These are phyloP conservation scores for Epithele typhae DNA, from an alignment of 768 basidiomycete species.

Conservation along the genomic window DNA sequence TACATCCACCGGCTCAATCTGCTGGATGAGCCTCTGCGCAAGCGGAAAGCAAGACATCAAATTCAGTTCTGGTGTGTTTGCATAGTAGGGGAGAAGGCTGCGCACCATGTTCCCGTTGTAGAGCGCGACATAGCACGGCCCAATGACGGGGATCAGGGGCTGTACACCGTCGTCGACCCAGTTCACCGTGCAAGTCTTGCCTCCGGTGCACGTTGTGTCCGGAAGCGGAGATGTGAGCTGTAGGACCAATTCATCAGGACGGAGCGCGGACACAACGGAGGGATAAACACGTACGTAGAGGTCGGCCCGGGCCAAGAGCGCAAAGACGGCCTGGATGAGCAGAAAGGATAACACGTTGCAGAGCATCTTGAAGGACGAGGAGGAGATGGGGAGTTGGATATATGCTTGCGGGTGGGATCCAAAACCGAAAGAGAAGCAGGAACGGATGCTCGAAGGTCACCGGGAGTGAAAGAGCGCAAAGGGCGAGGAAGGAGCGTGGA, in stretches of 20 bases:
- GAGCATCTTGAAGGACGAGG: not conserved
- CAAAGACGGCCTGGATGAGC: conserved; percentile 11
- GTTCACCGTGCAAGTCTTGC: conserved; percentile 46
- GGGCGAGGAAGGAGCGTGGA: not conserved
- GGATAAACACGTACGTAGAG: conserved; percentile 34
- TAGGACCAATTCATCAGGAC: not conserved
- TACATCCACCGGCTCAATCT: conserved; percentile 53
- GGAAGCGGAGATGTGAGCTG: conserved; percentile 46
- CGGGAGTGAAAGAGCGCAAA: not conserved
- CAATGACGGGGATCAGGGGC: conserved; percentile 49
- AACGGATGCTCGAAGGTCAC: too few relatives aligned
- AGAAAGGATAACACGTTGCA: not conserved
- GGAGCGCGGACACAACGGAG: not conserved
- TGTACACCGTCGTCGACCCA: conserved; percentile 62
- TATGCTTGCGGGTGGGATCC: not conserved
- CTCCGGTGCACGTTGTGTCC: conserved; percentile 46
- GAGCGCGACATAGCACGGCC: conserved; percentile 49
- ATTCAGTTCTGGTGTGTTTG: not conserved
- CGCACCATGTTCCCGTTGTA: conserved; percentile 54
- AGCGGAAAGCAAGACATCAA: not conserved
- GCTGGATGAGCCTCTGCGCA: conserved; percentile 52
- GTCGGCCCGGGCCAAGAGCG: conserved; percentile 29
- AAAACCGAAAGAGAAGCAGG: too few relatives aligned
- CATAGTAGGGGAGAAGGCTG: conserved; percentile 3
- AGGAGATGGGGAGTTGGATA: not conserved